Base-by-base conservation (phyloP, 2,329 filamentous ascomycete species). In the Basipetospora chlamydospora region DNA sequence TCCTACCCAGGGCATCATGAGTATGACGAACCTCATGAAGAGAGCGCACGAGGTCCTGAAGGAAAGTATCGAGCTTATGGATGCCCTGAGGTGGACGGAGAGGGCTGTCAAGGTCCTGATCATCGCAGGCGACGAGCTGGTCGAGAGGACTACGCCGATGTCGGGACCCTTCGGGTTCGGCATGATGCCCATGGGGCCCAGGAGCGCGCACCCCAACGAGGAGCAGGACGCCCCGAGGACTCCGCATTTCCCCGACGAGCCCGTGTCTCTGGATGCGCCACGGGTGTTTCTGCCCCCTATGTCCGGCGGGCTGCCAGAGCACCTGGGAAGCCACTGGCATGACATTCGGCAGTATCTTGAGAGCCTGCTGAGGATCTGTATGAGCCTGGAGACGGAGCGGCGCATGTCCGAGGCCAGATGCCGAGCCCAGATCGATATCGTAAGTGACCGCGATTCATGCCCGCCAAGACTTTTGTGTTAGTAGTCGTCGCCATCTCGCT, bases 81-180 rank as follows among this genome's bases (percentile, higher is more conserved):
- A 65, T 33, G 64, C 61, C 1, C 52, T 65, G 22, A 48, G 59
- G 16, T 65, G 61, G 61, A 63, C 64, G 56, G 61, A 65, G 42
- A 54, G 61, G 6, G 60, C 58, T 2, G 46, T 64, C 23, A 61
- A 61, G 42, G 49, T 64, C 12, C 47, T 64, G 38, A 54, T 64
- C 9, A 48, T 61, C 28, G 52, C 59, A 0, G 61, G 61, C 4
- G 61, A 64, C 23, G 61, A 62, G 35, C 44, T 65, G 3, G 55
- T 56, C 22, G 53, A 50, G 20, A 49, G 48, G 16, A 40, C 46
- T 38, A 49, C 36, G 23, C 22, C 23, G 8, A 44, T 48, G 21
- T 44, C 51, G 42, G 48, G 47, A 3, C n/a, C n/a, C n/a, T n/a
- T n/a, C n/a, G n/a, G n/a, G 48, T 42, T 9, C 43, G 40, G 18